phyloP scores from a whole-genome alignment of 2,329 filamentous ascomycete genomes.

The Exserohilum rostratum region DNA sequence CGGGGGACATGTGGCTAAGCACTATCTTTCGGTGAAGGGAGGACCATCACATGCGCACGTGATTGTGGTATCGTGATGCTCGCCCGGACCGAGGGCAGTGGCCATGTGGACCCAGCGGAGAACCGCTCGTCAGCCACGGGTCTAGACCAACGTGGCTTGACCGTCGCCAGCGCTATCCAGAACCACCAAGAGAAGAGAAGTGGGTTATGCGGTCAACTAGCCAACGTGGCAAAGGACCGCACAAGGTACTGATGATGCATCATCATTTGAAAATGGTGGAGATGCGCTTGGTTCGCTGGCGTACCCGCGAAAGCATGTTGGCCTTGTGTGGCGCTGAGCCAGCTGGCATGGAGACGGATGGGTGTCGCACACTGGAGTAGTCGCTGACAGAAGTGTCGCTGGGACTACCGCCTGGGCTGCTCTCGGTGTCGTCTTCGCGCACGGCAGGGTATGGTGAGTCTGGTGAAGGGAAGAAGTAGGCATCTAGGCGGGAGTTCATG shows the following conservation, averaged over 20 bases:
- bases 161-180: constrained; percentile 19
- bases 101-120: constrained; percentile 17
- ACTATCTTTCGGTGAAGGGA: neutral
- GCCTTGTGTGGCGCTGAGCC: constrained; percentile 36
- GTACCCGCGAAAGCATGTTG: constrained; percentile 44
- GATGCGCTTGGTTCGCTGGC: constrained; percentile 45
- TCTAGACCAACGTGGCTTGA: constrained; percentile 27
- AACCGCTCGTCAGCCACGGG: constrained; percentile 14
- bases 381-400: constrained; percentile 47
- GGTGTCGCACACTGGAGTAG: constrained; percentile 35
- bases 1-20: constrained; percentile 7
- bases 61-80: constrained; percentile 11
- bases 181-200: constrained; percentile 17
- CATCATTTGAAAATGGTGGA: constrained; percentile 47
- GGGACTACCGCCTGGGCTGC: constrained; percentile 31
- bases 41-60: constrained; percentile 4
- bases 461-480: constrained; percentile 44
- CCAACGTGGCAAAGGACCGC: constrained; percentile 18
- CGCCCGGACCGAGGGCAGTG: constrained; percentile 21
- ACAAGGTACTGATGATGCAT: neutral
- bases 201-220: constrained; percentile 23
- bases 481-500: constrained; percentile 48
- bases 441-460: constrained; percentile 35
- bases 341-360: constrained; percentile 39
- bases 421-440: constrained; percentile 41